These are phyloP conservation scores for Brasenia schreberi DNA, from an alignment of 164 flowering plant species.

Conservation along the genomic window DNA sequence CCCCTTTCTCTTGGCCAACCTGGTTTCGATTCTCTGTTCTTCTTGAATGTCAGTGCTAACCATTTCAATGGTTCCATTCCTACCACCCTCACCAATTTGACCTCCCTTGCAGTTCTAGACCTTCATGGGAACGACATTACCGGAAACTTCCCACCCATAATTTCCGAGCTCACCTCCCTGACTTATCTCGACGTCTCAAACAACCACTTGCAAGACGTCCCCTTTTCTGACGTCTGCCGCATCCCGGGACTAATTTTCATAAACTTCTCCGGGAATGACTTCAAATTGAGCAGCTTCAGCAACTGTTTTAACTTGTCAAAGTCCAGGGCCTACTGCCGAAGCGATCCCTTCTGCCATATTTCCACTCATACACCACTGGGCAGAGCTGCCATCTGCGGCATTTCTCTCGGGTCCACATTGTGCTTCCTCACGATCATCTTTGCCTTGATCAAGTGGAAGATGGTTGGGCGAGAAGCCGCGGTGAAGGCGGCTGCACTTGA, in stretches of 20 bases:
- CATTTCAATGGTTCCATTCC: constrained; percentile 25
- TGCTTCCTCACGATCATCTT: constrained; percentile 18
- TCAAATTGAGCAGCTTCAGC: constrained; percentile 13
- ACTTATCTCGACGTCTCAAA: constrained; percentile 46
- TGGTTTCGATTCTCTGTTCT: constrained; percentile 24
- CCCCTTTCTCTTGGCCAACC: constrained; percentile 9
- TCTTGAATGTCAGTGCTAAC: constrained; percentile 47
- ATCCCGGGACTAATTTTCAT: constrained; percentile 28
- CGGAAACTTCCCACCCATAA: constrained; percentile 32
- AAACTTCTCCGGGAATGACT: constrained; percentile 34
- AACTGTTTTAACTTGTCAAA: not conserved
- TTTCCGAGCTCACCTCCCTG: constrained; percentile 27
- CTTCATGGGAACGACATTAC: constrained; percentile 39
- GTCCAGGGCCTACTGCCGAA: not conserved
- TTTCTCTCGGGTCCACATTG: constrained; percentile 17
- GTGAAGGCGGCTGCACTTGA: constrained; percentile 1
- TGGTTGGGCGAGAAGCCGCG: constrained; percentile 12
- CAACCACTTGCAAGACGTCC: constrained; percentile 24
- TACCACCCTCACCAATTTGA: constrained; percentile 23
- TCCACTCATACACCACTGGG: not conserved
- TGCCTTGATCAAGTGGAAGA: constrained; percentile 18
- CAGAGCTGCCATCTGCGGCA: constrained; percentile 21
- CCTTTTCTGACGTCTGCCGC: constrained; percentile 37
- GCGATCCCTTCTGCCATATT: not conserved
- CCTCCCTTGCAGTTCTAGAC: constrained; percentile 38